A percentile compares a stretch with the other conserved stretches of the same genome.
These are phyloP conservation scores for Neopestalotiopsis rosae DNA, from an alignment of 2,329 filamentous ascomycete genomes.

Conservation along the genomic window DNA sequence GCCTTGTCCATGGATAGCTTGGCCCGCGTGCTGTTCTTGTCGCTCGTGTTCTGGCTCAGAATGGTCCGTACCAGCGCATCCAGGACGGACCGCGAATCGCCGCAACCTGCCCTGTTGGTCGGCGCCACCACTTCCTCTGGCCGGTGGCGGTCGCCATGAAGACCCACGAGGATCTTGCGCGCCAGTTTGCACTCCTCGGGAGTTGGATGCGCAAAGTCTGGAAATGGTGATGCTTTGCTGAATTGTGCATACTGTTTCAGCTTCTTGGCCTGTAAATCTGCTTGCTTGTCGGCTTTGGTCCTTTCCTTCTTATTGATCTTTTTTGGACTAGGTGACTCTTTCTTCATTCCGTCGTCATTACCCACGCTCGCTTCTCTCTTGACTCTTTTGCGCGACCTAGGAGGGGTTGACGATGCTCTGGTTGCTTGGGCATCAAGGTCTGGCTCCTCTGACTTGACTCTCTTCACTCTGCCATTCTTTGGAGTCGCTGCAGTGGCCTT, in stretches of 20 bases:
- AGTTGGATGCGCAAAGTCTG: constrained; percentile 69
- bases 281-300: constrained; percentile 24
- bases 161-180: constrained; percentile 64
- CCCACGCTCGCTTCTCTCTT: constrained; percentile 18
- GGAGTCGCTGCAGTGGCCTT: constrained; percentile 7
- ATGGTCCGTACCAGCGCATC: constrained; percentile 59
- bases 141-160: constrained; percentile 68
- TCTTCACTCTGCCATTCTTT: constrained; percentile 21
- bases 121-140: constrained; percentile 65
- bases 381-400: background rate
- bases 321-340: constrained; percentile 20
- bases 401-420: constrained; percentile 8
- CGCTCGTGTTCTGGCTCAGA: constrained; percentile 59
- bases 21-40: constrained; percentile 64
- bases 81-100: constrained; percentile 54
- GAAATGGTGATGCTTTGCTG: constrained; percentile 64
- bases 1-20: constrained; percentile 51
- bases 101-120: constrained; percentile 67
- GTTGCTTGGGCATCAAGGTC: constrained; percentile 7
- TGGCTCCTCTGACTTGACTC: constrained; percentile 25
- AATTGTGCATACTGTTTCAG: constrained; percentile 48
- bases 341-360: background rate
- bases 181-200: constrained; percentile 71
- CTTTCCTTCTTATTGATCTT: constrained; percentile 22
- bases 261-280: constrained; percentile 45